Percentiles rank a stretch among this genome's conserved stretches.
phyloP scores from a whole-genome alignment of 2,329 filamentous ascomycete species.

The Ophiostoma pallidulum region DNA sequence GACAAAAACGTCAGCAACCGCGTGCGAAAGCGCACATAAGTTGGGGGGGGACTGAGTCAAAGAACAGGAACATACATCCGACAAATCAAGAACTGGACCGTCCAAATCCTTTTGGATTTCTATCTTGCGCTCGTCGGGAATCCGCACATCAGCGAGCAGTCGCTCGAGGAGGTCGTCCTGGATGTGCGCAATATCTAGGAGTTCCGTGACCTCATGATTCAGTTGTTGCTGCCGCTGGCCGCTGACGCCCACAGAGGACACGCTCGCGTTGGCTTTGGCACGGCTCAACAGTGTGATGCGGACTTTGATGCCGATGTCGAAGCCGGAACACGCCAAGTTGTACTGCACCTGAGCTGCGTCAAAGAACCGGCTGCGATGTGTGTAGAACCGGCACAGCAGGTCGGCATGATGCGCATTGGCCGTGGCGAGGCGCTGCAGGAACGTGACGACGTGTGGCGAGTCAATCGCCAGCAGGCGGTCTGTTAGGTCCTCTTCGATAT shows the following conservation, averaged over 20 bases:
- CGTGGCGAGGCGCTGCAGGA: constrained; percentile 66
- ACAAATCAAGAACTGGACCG: constrained; percentile 67
- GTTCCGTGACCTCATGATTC: constrained; percentile 72
- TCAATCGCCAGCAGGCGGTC: constrained; percentile 78
- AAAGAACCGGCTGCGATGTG: constrained; percentile 72
- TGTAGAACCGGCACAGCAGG: constrained; percentile 86
- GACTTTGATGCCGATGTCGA: constrained; percentile 68
- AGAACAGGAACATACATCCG: constrained; percentile 65
- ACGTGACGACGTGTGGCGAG: constrained; percentile 77
- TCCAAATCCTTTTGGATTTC: constrained; percentile 62
- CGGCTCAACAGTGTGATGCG: constrained; percentile 83
- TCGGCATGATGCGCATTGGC: constrained; percentile 73
- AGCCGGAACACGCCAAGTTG: constrained; percentile 73
- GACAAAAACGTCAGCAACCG: constrained; percentile 14
- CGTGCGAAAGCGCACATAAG: too few relatives aligned
- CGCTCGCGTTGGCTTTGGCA: constrained; percentile 86
- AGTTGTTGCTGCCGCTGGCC: constrained; percentile 77
- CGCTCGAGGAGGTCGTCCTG: constrained; percentile 84
- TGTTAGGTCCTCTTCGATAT: constrained; percentile 73
- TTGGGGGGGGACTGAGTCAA: too few relatives aligned
- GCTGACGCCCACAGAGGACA: constrained; percentile 65
- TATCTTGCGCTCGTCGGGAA: constrained; percentile 51
- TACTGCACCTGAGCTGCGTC: constrained; percentile 82
- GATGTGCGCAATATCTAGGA: constrained; percentile 88
- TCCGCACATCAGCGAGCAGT: constrained; percentile 61